A percentile compares a stretch with the other conserved stretches of the same genome.
Conservation (phyloP, 2,329 filamentous ascomycete genomes). For the Exophiala xenobiotica region DNA sequence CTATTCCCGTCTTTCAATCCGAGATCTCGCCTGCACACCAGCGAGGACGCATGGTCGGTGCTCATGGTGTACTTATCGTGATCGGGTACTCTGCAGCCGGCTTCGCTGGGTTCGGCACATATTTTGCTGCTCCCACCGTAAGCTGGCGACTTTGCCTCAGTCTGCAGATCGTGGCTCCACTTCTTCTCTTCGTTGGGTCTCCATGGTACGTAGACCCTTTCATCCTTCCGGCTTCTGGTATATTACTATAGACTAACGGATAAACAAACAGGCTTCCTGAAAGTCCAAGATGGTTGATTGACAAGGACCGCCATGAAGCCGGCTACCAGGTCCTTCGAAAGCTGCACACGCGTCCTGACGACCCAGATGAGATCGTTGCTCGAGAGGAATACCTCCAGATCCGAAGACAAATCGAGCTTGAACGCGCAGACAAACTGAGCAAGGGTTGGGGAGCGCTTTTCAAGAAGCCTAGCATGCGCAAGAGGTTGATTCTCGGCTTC, state of each 20-base stretch:
- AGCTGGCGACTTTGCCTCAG: constrained; percentile 19
- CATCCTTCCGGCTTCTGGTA: too few relatives aligned
- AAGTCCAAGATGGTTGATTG: constrained; percentile 46
- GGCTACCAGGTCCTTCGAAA: constrained; percentile 39
- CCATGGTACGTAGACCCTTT: constrained; percentile 27
- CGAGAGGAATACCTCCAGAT: constrained; percentile 46
- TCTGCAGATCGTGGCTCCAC: constrained; percentile 42
- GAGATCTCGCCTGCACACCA: constrained; percentile 12
- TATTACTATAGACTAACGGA: neutral
- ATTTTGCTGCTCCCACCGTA: constrained; percentile 5
- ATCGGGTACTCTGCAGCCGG: constrained; percentile 4
- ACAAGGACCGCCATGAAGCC: constrained; percentile 38
- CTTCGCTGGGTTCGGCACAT: constrained; percentile 4
- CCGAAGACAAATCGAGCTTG: constrained; percentile 44
- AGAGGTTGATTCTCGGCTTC: constrained; percentile 40
- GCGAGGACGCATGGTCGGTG: constrained; percentile 16
- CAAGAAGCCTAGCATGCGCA: constrained; percentile 34
- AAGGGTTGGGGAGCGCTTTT: constrained; percentile 40
- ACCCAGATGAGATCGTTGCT: constrained; percentile 39
- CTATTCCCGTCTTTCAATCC: constrained; percentile 8
- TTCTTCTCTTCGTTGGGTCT: constrained; percentile 42
- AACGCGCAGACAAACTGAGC: constrained; percentile 35
- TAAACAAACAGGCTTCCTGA: constrained; percentile 31
- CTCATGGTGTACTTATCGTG: constrained; percentile 7
- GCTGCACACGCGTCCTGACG: constrained; percentile 44